These are phyloP conservation scores for Solanum hybrid DNA, from an alignment of 305 asterid genomes.

Conservation along the genomic window DNA sequence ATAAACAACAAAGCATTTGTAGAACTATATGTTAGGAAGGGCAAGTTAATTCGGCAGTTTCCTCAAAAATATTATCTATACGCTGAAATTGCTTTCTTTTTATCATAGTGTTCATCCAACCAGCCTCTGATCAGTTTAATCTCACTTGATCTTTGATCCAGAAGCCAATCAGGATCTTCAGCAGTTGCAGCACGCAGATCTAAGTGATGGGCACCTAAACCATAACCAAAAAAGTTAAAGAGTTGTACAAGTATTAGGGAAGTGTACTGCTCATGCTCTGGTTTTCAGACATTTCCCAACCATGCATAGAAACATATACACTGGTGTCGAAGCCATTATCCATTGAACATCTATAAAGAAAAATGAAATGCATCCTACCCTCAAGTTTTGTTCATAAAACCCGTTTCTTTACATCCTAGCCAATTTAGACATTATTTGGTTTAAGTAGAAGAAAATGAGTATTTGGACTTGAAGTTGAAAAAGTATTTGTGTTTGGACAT, in stretches of 20 bases:
- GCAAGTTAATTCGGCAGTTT: background rate
- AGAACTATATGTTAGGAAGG: background rate
- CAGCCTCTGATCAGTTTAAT: conserved; percentile 50
- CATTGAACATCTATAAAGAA: background rate
- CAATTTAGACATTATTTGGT: background rate
- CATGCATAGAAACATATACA: background rate
- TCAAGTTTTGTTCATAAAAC: background rate
- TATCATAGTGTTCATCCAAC: conserved; percentile 45
- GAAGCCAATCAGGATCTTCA: conserved; percentile 77
- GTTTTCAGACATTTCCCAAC: background rate
- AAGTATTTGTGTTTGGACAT: background rate
- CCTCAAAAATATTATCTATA: conserved; percentile 8
- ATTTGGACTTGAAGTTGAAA: background rate
- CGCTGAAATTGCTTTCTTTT: conserved; percentile 22
- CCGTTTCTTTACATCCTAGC: background rate
- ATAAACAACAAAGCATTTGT: background rate
- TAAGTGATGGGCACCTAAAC: conserved; percentile 81
- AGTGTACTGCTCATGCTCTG: background rate
- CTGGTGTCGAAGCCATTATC: background rate
- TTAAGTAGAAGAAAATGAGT: background rate
- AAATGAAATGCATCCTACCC: background rate
- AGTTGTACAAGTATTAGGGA: background rate
- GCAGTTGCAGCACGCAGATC: conserved; percentile 72
- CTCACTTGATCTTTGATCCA: conserved; percentile 64
- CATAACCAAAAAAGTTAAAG: background rate